phyloP scores from a whole-genome alignment of 2,329 filamentous ascomycete species.

The Pseudogymnoascus sp. region DNA sequence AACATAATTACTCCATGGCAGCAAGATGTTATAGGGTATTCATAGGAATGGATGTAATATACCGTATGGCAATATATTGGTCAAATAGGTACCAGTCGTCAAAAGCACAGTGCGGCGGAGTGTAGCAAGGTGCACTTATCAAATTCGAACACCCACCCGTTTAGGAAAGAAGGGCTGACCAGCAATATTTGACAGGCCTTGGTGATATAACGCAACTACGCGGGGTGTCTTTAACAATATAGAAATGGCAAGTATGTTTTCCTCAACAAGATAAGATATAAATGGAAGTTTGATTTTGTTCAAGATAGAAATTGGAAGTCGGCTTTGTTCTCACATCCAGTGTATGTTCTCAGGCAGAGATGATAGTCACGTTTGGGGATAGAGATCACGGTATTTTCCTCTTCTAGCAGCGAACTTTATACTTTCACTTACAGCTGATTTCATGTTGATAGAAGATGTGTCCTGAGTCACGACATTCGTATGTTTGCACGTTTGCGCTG shows the following conservation, averaged over 20 bases:
- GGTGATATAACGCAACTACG: not conserved
- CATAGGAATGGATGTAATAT: not conserved
- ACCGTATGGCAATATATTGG: not conserved
- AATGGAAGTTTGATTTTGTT: not conserved
- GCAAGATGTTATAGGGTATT: not conserved
- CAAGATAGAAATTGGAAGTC: not conserved
- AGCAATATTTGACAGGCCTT: not conserved
- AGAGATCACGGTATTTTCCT: not conserved
- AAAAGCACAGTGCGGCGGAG: not conserved
- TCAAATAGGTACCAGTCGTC: not conserved
- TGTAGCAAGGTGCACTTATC: not conserved
- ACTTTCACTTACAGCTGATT: not conserved
- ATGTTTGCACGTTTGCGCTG: not conserved
- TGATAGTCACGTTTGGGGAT: not conserved
- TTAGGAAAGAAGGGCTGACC: not conserved
- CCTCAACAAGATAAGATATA: not conserved
- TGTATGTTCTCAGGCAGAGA: not conserved
- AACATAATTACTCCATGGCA: not conserved
- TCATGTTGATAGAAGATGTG: not conserved
- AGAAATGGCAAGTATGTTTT: not conserved
- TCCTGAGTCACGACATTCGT: not conserved
- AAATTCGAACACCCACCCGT: not conserved
- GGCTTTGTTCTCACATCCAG: not conserved
- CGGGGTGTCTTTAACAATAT: not conserved
- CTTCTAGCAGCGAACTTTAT: not conserved